A percentile compares a stretch with the other conserved stretches of the same genome.
These are phyloP conservation scores for Rhynchosporium secalis DNA, from an alignment of 2,329 filamentous ascomycete genomes.

Conservation along the genomic window DNA sequence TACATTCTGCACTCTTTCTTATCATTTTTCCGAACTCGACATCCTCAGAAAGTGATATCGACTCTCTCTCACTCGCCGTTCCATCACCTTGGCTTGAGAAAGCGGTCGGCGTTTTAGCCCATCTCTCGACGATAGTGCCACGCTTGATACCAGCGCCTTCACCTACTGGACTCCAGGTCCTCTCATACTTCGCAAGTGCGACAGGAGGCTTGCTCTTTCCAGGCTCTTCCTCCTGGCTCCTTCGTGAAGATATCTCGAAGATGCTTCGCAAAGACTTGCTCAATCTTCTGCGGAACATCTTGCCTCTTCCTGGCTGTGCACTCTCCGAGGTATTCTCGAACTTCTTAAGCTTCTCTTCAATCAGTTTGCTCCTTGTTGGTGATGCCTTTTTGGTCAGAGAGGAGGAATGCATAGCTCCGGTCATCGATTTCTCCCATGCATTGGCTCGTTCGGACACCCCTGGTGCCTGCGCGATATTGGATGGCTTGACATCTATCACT, in stretches of 20 bases:
- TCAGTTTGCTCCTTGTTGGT: conserved; percentile 24
- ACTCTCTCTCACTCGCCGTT: conserved; percentile 13
- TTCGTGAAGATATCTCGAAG: conserved; percentile 25
- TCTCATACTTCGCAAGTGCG: background rate
- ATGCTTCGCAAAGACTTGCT: conserved; percentile 26
- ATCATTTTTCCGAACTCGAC: conserved; percentile 28
- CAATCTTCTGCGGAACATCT: conserved; percentile 21
- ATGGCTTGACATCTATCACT: background rate
- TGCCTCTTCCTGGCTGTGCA: conserved; percentile 15
- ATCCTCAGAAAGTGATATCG: conserved; percentile 8
- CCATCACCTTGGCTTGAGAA: conserved; percentile 18
- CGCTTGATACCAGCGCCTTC: conserved; percentile 13
- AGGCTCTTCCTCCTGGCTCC: conserved; percentile 14
- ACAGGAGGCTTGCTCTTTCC: background rate
- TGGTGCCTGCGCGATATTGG: background rate
- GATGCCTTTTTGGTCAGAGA: conserved; percentile 13
- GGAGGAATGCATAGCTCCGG: background rate
- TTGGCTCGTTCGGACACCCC: background rate
- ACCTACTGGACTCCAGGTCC: conserved; percentile 3
- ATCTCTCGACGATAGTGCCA: conserved; percentile 18
- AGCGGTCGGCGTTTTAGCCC: conserved; percentile 17
- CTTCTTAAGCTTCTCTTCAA: conserved; percentile 34
- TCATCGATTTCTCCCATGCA: background rate
- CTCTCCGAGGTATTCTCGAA: conserved; percentile 27
- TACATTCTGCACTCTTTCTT: conserved; percentile 37